Evolutionary conservation across 1,284 basidiomycete genomes (phyloP).

Genomic region (Cystobasidium slooffiae): DNA sequence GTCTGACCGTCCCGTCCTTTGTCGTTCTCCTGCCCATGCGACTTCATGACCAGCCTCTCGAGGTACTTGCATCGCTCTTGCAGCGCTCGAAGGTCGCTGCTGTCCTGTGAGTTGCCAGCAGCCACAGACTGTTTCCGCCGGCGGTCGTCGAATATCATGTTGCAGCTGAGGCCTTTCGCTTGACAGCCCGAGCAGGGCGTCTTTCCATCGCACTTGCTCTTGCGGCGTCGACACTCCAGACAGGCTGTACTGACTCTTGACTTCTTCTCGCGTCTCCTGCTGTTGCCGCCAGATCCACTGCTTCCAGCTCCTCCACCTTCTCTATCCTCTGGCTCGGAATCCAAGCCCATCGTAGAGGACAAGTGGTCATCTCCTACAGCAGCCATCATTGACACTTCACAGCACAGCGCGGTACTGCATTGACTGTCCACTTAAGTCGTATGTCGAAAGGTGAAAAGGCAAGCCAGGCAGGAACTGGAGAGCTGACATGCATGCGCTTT

Average conservation of each 20-base stretch:
- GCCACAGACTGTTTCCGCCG: constrained; percentile 15
- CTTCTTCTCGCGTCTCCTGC: constrained; percentile 5
- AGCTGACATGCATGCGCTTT: no score
- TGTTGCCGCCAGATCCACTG: background rate
- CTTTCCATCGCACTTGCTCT: constrained; percentile 32
- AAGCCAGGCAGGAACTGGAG: no score
- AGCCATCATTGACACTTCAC: no score
- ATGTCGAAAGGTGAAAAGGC: no score
- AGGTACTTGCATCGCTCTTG: constrained; percentile 10
- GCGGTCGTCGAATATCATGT: constrained; percentile 23
- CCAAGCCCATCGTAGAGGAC: no score
- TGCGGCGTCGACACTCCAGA: constrained; percentile 24
- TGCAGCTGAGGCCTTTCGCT: constrained; percentile 17
- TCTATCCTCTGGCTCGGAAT: no score
- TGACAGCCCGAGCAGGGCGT: constrained; percentile 18
- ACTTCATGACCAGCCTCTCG: constrained; percentile 2
- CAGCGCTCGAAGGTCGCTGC: background rate
- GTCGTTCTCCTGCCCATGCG: constrained; percentile 1
- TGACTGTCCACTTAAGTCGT: no score
- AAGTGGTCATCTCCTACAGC: no score
- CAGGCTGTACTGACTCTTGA: constrained; percentile 29
- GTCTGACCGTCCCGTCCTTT: background rate
- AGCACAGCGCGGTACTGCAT: no score
- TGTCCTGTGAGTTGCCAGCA: background rate
- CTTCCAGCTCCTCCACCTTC: no score